Evolutionary conservation across 768 basidiomycete species (phyloP), one percentile per base, ranked within the genome.

Genomic region (Rhizopogon rudus): DNA sequence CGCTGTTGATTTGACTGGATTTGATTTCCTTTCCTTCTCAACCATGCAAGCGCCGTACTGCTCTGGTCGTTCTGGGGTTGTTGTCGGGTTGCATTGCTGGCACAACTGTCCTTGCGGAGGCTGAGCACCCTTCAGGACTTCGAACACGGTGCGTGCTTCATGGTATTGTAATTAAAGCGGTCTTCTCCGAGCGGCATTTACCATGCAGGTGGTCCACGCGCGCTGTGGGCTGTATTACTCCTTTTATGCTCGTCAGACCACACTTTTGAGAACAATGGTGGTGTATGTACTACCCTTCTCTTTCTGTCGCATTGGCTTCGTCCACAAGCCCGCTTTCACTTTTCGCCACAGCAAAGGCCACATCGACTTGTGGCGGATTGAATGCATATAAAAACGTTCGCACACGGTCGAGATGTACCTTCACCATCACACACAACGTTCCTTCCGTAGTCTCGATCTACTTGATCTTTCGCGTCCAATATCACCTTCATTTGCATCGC

Each of bases 401-500:
- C 46, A 35, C 46, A 35, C 35, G 33, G 46, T 20, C 9, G 25
- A 35, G 13, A 48, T 48, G 33, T 33, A 33, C 44, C 33, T 50
- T 41, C 40, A 39, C 25, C 25, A 25, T 25, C 25, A 25, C 25
- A 25, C 51, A 54, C 40, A 29, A 31, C 54, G n/a, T 42, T 22
- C 31, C 29, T 33, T 48, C 45, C 35, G 45, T 40, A 25, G 46
- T 43, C 51, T 53, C 52, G 16, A 53, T 48, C 45, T 57, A 31
- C 35, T 25, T 41, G 40, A 28, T 29, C 25, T 40, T 33, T 49
- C 56, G 44, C 39, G 14, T 33, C 29, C 54, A 54, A 45, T 31
- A 40, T 44, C 39, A 40, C 54, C 51, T 53, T 56, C 57, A 57
- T 52, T 45, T 56, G 16, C 45, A 55, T 46, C 42, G 44, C 28